Evolutionary conservation across 225 moss, liverwort and hornwort species (phyloP).

Genomic region (Pseudisothecium myosuroides): DNA sequence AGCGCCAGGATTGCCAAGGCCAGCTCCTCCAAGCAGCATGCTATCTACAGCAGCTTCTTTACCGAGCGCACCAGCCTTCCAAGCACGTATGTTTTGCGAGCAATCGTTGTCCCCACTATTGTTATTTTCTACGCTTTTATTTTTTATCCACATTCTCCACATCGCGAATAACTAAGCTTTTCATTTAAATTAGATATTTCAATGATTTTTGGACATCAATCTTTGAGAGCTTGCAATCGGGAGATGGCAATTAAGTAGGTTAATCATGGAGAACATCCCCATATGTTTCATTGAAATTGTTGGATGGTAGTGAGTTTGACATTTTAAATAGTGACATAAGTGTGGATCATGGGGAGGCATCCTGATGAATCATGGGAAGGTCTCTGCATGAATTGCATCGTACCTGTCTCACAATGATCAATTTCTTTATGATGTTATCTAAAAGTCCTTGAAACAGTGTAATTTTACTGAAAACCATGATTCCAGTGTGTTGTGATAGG

Average conservation of each 20-base stretch:
- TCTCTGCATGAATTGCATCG: background rate
- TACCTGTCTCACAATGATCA: background rate
- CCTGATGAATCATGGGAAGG: background rate
- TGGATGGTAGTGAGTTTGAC: background rate
- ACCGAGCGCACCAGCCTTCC: conserved; percentile 22
- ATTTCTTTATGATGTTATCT: background rate
- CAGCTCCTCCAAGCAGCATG: conserved; percentile 15
- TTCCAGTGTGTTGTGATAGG: background rate
- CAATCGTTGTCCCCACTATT: background rate
- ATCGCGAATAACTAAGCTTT: background rate
- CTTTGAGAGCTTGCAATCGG: background rate
- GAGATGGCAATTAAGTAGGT: background rate
- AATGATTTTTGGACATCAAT: background rate
- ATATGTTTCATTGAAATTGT: background rate
- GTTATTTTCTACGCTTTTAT: background rate
- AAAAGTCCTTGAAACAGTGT: background rate
- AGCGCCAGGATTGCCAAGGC: conserved; percentile 21
- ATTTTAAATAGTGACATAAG: background rate
- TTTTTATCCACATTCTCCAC: background rate
- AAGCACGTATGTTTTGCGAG: conserved; percentile 19
- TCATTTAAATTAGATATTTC: background rate
- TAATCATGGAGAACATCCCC: background rate
- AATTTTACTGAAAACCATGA: background rate
- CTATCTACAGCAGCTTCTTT: conserved; percentile 22
- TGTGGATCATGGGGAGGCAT: background rate